Evolutionary conservation across 768 basidiomycete genomes (phyloP).

Genomic region (Trichaptum fuscoviolaceum): DNA sequence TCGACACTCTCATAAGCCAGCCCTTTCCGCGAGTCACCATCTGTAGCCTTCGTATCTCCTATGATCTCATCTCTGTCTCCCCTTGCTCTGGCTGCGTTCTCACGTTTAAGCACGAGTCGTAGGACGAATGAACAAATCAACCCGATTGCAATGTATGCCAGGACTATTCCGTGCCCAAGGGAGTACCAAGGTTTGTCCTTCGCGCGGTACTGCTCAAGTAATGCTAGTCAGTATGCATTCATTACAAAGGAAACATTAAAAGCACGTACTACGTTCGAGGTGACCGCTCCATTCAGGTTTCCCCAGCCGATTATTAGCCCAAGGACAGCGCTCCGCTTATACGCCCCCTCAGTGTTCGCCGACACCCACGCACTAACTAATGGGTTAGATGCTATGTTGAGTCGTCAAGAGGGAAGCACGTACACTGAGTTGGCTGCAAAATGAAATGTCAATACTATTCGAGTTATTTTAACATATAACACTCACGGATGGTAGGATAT

Average conservation of each 20-base stretch:
- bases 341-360: slow-evolving; percentile 67
- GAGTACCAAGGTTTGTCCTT: slow-evolving; percentile 62
- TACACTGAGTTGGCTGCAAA: slow-evolving; percentile 41
- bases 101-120: slow-evolving; percentile 42
- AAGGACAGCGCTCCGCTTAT: slow-evolving; percentile 65
- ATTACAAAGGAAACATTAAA: background rate
- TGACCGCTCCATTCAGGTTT: slow-evolving; percentile 65
- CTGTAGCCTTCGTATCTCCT: slow-evolving; percentile 28
- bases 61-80: slow-evolving; percentile 68
- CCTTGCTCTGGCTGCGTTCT: slow-evolving; percentile 58
- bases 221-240: background rate
- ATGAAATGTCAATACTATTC: background rate
- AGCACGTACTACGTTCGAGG: slow-evolving; percentile 54
- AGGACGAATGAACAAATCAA: slow-evolving; percentile 48
- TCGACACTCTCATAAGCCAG: slow-evolving; percentile 41
- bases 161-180: slow-evolving; percentile 62
- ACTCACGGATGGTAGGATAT: slow-evolving; percentile 43
- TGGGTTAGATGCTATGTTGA: slow-evolving; percentile 10
- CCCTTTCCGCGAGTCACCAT: slow-evolving; percentile 37
- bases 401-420: slow-evolving; percentile 14
- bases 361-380: slow-evolving; percentile 61
- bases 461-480: background rate
- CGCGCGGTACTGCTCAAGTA: slow-evolving; percentile 51
- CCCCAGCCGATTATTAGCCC: slow-evolving; percentile 69
- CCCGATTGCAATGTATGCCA: slow-evolving; percentile 66